phyloP scores from a whole-genome alignment of 345 rosid genomes.

The Combretum micranthum region DNA sequence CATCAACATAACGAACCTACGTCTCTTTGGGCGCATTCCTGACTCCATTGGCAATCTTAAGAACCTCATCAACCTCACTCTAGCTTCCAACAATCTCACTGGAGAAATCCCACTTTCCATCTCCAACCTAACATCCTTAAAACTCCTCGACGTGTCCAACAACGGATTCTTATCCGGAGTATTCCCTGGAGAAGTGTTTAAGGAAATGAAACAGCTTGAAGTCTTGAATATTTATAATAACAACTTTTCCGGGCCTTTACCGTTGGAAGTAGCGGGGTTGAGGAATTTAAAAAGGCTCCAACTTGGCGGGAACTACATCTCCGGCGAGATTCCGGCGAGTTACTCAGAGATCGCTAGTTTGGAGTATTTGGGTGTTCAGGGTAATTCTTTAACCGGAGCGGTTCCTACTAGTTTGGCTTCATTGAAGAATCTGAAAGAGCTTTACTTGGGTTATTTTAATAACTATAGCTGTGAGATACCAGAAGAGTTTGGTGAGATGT shows the following conservation, averaged over 20 bases:
- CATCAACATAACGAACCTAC: constrained; percentile 41
- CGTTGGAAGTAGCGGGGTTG: constrained; percentile 36
- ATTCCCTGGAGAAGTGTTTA: constrained; percentile 53
- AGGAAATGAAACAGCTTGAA: constrained; percentile 49
- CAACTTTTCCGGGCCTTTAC: constrained; percentile 51
- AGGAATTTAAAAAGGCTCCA: constrained; percentile 48
- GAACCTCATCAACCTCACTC: constrained; percentile 56
- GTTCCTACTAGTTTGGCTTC: constrained; percentile 52
- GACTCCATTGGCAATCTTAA: constrained; percentile 59
- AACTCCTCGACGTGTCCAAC: constrained; percentile 55
- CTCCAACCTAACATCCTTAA: constrained; percentile 47
- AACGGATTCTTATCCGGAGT: constrained; percentile 33
- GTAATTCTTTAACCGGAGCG: constrained; percentile 39
- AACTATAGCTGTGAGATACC: constrained; percentile 59
- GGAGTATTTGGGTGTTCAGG: constrained; percentile 62
- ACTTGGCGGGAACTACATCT: constrained; percentile 75
- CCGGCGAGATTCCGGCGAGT: constrained; percentile 61
- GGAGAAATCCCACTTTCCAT: constrained; percentile 53
- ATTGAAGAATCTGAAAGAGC: constrained; percentile 43
- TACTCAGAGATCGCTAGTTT: constrained; percentile 61
- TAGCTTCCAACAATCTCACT: constrained; percentile 40
- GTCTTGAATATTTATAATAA: constrained; percentile 63
- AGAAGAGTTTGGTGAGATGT: constrained; percentile 56
- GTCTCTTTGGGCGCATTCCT: constrained; percentile 51
- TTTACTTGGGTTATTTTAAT: constrained; percentile 62